Evolutionary conservation across 2,329 filamentous ascomycete genomes (phyloP), one percentile per base, ranked within the genome.

Genomic region (Aspergillus bombycis): DNA sequence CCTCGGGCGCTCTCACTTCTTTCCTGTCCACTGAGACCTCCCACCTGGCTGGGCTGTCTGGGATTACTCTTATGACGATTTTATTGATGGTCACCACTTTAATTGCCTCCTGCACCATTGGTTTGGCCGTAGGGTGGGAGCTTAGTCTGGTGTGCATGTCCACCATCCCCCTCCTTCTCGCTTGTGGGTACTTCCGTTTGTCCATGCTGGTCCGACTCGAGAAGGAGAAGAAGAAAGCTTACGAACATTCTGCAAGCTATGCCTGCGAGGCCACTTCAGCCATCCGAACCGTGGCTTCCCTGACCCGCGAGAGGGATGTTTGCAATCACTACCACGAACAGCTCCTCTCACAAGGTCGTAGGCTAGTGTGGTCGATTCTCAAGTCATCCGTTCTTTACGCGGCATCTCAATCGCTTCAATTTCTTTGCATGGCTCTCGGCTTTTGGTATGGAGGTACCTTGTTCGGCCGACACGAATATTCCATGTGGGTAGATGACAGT

Each of bases 401-500:
- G 3, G 38, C 69, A 21, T 71, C 69, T 0, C 73, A 76, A 60
- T 75, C 70, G 2, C 65, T 72, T 30, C 46, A 26, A 3, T 67
- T 66, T 3, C 61, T 69, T 48, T 66, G 64, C 19, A 67, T 69
- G 43, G 70, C 65, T 21, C 59, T 89, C 34, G 83, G 86, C 60
- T 88, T 89, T 68, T 90, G 86, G 84, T 91, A 91, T 66, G 88
- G 88, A 46, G 86, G 85, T 2, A 81, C 77, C 19, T 81, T 90
- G 19, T 70, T 90, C 16, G 77, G 79, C 0, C 74, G 71, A n/a
- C 77, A 80, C 7, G 84, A 89, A 70, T 77, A 76, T 53, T 69
- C 62, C 7, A 67, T 73, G 38, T 41, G 38, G 16, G 38, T 41
- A 41, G 38, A 41, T 41, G 38, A 19, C 38, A 41, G 7, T 41